Evolutionary conservation across 148 eudicot species (phyloP).

Genomic region (Tetragonia tetragonoides): DNA sequence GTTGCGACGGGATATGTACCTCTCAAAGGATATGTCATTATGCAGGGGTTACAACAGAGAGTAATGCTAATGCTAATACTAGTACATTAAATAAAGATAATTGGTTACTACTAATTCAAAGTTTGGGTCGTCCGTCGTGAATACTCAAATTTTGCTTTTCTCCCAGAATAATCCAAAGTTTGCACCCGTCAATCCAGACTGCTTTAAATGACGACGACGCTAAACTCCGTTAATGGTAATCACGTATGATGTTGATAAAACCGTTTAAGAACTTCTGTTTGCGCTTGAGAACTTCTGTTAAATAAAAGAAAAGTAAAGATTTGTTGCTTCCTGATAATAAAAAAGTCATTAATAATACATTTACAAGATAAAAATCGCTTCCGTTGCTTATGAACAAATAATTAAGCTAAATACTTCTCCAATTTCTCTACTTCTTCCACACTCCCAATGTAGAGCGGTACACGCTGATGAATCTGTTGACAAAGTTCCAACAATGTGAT

Average conservation of each 20-base stretch:
- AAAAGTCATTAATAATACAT: no score
- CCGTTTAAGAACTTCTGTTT: neutral
- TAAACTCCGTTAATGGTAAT: no score
- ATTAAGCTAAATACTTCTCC: constrained; percentile 79
- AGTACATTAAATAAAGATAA: constrained; percentile 29
- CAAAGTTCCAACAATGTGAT: neutral
- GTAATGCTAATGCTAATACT: constrained; percentile 21
- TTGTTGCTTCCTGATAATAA: no score
- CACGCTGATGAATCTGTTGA: constrained; percentile 92
- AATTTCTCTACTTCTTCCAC: constrained; percentile 83
- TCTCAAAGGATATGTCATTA: constrained; percentile 39
- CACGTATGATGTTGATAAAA: no score
- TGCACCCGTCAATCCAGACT: no score
- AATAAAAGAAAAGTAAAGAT: no score
- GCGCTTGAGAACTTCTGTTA: neutral
- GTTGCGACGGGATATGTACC: constrained; percentile 44
- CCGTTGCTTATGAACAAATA: neutral
- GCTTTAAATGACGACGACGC: no score
- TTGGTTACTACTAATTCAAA: no score
- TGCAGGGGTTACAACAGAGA: constrained; percentile 45
- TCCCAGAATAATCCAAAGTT: no score
- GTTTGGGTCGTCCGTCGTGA: no score
- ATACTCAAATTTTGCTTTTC: no score
- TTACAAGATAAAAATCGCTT: neutral
- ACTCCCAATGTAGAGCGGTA: constrained; percentile 90